Conservation (phyloP, 352 stramenopile genomes). For the Plasmopara viticola region DNA sequence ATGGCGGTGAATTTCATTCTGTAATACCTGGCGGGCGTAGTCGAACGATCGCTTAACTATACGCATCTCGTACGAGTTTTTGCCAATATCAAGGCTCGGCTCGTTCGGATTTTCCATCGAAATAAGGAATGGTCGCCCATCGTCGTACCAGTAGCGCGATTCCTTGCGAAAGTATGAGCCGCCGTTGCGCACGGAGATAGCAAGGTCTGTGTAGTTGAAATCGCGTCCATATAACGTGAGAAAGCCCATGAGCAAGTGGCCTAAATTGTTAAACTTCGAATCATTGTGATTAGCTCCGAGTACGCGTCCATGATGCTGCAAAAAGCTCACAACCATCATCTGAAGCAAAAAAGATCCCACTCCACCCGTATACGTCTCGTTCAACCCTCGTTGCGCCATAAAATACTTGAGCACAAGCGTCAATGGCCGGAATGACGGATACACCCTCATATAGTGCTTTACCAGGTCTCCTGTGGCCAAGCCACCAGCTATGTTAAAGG, state of each 20-base stretch:
- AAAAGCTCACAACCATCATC: slow-evolving; percentile 93
- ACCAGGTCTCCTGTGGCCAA: slow-evolving; percentile 85
- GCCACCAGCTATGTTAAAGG: slow-evolving; percentile 84
- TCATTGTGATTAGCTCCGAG: slow-evolving; percentile 49
- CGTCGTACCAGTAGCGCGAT: slow-evolving; percentile 58
- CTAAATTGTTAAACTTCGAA: slow-evolving; percentile 85
- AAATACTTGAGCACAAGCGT: slow-evolving; percentile 96
- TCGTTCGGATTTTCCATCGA: slow-evolving; percentile 95
- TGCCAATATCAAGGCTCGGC: slow-evolving; percentile 85
- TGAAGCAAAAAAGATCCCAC: slow-evolving; percentile 92
- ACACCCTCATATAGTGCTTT: slow-evolving; percentile 87
- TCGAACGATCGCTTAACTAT: slow-evolving; percentile 89
- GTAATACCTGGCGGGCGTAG: slow-evolving; percentile 63
- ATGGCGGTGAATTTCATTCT: slow-evolving; percentile 66
- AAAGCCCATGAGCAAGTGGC: slow-evolving; percentile 90
- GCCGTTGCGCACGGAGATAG: slow-evolving; percentile 89
- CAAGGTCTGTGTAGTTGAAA: slow-evolving; percentile 91
- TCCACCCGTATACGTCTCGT: slow-evolving; percentile 93
- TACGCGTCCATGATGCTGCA: slow-evolving; percentile 85
- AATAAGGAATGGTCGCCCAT: slow-evolving; percentile 77
- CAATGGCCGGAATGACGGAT: slow-evolving; percentile 89
- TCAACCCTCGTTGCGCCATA: slow-evolving; percentile 87
- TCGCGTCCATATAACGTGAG: slow-evolving; percentile 92
- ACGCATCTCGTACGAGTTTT: slow-evolving; percentile 90
- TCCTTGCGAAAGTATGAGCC: slow-evolving; percentile 92